Base-by-base conservation (phyloP, 2,329 filamentous ascomycete genomes). In the Microsporum audouinii region DNA sequence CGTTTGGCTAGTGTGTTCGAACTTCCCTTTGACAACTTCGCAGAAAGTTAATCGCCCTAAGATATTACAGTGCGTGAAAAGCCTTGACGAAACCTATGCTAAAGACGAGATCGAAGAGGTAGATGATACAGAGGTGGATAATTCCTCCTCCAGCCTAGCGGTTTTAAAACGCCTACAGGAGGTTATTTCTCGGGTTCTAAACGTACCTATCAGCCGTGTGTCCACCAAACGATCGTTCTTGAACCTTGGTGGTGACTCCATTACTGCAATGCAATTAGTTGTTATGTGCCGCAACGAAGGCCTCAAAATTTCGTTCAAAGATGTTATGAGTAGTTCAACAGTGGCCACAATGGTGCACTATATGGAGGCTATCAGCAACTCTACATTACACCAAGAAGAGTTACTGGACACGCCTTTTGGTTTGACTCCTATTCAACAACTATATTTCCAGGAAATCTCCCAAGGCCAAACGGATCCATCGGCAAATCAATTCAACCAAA, bases 11-110 rank as follows among this genome's bases (percentile, higher is more conserved):
- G 68, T 73, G 0, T 49, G 78, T n/a, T 65, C 65, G 7, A 58
- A 67, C 3, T 70, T 78, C 33, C 77, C 77, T 0, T 61, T 69
- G 1, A 63, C 72, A 0, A 65, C 69, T 0, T 73, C 75, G 1
- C 72, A 72, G 0, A 79, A 79, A 64, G 70, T 67, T 0, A 71
- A 75, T 59, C 70, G 68, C 5, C 71, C 71, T 61, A 58, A 66
- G 33, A 63, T 71, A 12, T 62, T 67, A 1, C 14, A n/a, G 6
- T 53, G 61, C 3, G 58, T 53, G 10, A 61, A 14, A 12, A 14
- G 14, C 2, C 51, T 55, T n/a, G 14, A 5, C 7, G 8, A 6
- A 5, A 8, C 27, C 14, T 17, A 34, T 6, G 1, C 29, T 4
- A 8, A 14, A 14, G 14, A 10, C 2, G 5, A 2, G 2, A 14